Percentiles rank a stretch among this genome's conserved stretches.
These are phyloP conservation scores for Xylaria sp. DNA, from an alignment of 495 filamentous ascomycete genomes.

Conservation along the genomic window DNA sequence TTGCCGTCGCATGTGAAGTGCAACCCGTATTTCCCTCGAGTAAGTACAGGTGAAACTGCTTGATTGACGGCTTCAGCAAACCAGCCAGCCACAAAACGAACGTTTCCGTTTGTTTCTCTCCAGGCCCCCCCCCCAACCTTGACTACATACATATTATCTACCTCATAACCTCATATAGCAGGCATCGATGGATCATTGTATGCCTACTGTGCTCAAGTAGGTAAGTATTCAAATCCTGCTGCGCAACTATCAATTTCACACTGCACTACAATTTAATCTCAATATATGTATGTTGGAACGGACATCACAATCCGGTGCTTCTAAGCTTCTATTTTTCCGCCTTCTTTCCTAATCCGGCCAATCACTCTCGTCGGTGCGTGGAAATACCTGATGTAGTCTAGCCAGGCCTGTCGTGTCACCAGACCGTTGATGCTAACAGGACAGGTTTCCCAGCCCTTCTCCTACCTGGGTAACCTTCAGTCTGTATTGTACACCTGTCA, in stretches of 20 bases:
- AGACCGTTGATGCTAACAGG: neutral
- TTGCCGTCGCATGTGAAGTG: neutral
- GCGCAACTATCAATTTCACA: neutral
- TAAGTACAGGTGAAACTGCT: neutral
- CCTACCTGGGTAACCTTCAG: constrained; percentile 1
- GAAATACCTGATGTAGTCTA: neutral
- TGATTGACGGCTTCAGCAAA: neutral
- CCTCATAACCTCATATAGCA: no score
- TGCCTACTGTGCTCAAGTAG: no score
- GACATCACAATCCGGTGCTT: constrained; percentile 31
- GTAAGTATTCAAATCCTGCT: neutral
- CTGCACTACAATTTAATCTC: neutral
- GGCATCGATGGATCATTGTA: no score
- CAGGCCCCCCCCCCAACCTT: no score
- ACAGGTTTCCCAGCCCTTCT: constrained; percentile 20
- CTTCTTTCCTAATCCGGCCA: constrained; percentile 18
- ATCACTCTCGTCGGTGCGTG: neutral
- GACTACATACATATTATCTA: no score
- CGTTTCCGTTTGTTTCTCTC: neutral
- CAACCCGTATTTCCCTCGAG: neutral
- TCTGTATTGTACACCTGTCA: constrained; percentile 30
- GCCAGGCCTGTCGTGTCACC: neutral
- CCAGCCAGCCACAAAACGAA: neutral
- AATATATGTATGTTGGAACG: neutral
- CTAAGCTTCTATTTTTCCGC: neutral